Conservation (phyloP, 108 stramenopile species). For the Aureococcus anophagefferens region DNA sequence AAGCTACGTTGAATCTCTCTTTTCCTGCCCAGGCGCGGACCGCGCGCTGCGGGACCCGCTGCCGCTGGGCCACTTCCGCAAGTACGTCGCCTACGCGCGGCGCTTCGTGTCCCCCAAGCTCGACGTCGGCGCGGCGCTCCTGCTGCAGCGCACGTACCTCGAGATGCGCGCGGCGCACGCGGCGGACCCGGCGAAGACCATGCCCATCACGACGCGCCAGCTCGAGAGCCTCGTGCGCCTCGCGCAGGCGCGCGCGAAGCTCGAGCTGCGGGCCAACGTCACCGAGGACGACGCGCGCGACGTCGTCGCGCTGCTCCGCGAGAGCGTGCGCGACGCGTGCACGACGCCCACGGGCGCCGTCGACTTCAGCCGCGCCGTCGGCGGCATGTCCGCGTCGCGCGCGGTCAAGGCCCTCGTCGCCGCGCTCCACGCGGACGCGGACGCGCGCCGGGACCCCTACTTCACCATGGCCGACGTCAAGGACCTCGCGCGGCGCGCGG, state of each 20-base stretch:
- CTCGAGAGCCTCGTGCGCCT: conserved; percentile 86
- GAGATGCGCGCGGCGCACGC: conserved; percentile 47
- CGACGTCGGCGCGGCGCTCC: conserved; percentile 63
- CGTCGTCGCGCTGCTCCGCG: conserved; percentile 75
- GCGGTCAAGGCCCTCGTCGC: conserved; percentile 35
- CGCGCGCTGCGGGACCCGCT: conserved; percentile 30
- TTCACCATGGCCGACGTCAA: conserved; percentile 26
- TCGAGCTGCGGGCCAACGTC: conserved; percentile 78
- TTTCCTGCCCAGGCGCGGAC: too few relatives aligned
- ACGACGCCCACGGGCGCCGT: conserved; percentile 35
- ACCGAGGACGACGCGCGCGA: conserved; percentile 88
- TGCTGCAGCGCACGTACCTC: conserved; percentile 80
- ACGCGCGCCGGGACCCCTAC: conserved; percentile 15
- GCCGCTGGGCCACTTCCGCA: conserved; percentile 57
- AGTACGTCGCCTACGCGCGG: conserved; percentile 91
- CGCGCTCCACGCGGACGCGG: conserved; percentile 14
- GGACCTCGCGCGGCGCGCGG: not conserved
- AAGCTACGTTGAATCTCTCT: too few relatives aligned
- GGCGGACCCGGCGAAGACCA: conserved; percentile 40
- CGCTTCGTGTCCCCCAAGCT: conserved; percentile 82
- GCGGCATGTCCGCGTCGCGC: conserved; percentile 15
- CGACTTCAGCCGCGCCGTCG: conserved; percentile 21
- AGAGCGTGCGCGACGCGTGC: conserved; percentile 33
- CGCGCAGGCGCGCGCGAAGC: conserved; percentile 87
- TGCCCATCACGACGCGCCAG: conserved; percentile 94